Conservation (phyloP, 495 filamentous ascomycete genomes). For the Neurospora pannonica region DNA sequence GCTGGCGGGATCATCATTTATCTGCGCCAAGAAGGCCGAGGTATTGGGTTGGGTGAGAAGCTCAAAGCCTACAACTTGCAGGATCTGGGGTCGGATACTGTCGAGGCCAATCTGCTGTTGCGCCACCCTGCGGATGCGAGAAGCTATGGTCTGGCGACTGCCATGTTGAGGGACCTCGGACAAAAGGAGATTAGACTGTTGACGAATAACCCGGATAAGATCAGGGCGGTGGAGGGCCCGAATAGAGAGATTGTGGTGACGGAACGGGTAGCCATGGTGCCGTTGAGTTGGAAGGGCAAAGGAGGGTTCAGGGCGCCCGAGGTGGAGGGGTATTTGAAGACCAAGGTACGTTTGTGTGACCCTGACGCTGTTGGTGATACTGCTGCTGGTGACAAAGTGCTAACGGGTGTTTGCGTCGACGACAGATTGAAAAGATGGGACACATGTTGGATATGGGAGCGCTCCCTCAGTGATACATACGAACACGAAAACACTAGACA, state of each 20-base stretch:
- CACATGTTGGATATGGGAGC: slow-evolving; percentile 28
- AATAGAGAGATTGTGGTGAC: slow-evolving; percentile 78
- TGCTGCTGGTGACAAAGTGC: slow-evolving; percentile 5
- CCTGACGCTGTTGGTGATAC: not conserved
- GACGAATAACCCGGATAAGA: slow-evolving; percentile 98
- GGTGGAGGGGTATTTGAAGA: slow-evolving; percentile 84
- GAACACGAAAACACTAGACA: not conserved
- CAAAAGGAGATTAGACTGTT: slow-evolving; percentile 68
- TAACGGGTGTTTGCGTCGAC: not conserved
- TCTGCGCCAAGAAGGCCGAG: slow-evolving; percentile 88
- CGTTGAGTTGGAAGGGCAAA: slow-evolving; percentile 83
- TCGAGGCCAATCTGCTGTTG: slow-evolving; percentile 86
- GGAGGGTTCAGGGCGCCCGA: slow-evolving; percentile 78
- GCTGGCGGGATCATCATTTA: slow-evolving; percentile 89
- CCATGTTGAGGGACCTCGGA: slow-evolving; percentile 82
- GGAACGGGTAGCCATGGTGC: slow-evolving; percentile 90
- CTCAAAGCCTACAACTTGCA: slow-evolving; percentile 97
- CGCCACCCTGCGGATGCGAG: slow-evolving; percentile 91
- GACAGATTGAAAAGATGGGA: slow-evolving; percentile 36
- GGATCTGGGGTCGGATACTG: slow-evolving; percentile 89
- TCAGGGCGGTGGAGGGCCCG: slow-evolving; percentile 86
- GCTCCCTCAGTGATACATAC: slow-evolving; percentile 8
- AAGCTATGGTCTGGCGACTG: slow-evolving; percentile 89
- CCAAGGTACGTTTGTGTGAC: slow-evolving; percentile 58
- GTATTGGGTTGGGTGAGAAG: slow-evolving; percentile 90